These are phyloP conservation scores for Fraxinus angustifolia DNA, from an alignment of 305 asterid species.

Conservation along the genomic window DNA sequence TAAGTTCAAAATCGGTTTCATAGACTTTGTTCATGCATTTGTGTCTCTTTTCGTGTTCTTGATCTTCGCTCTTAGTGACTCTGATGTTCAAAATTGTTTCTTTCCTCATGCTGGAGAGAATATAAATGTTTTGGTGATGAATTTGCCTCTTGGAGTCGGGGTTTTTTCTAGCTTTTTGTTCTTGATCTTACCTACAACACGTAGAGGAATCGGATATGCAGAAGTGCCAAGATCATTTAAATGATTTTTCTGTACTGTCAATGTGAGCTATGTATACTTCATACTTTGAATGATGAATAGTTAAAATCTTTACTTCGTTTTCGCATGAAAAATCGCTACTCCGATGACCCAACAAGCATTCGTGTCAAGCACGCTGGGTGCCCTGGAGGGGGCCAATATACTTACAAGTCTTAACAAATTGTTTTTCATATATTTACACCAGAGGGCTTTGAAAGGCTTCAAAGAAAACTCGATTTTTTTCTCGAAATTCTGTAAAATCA, in stretches of 20 bases:
- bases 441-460: too few relatives aligned
- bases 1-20: conserved; percentile 27
- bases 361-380: too few relatives aligned
- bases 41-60: conserved; percentile 49
- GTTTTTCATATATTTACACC: too few relatives aligned
- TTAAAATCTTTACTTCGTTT: neutral
- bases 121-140: conserved; percentile 42
- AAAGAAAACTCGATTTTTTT: too few relatives aligned
- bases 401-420: too few relatives aligned
- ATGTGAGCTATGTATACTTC: neutral
- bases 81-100: conserved; percentile 50
- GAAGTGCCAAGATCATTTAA: conserved; percentile 25
- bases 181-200: conserved; percentile 47
- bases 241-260: neutral
- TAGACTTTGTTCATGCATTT: conserved; percentile 53
- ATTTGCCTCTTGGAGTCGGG: conserved; percentile 61
- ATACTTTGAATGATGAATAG: neutral
- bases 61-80: conserved; percentile 47
- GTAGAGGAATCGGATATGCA: conserved; percentile 59
- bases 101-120: conserved; percentile 35
- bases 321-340: neutral
- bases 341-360: too few relatives aligned
- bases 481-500: too few relatives aligned
- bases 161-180: conserved; percentile 49
- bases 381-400: too few relatives aligned